Conservation (phyloP, 2,329 filamentous ascomycete genomes). For the Nakataea oryzae region DNA sequence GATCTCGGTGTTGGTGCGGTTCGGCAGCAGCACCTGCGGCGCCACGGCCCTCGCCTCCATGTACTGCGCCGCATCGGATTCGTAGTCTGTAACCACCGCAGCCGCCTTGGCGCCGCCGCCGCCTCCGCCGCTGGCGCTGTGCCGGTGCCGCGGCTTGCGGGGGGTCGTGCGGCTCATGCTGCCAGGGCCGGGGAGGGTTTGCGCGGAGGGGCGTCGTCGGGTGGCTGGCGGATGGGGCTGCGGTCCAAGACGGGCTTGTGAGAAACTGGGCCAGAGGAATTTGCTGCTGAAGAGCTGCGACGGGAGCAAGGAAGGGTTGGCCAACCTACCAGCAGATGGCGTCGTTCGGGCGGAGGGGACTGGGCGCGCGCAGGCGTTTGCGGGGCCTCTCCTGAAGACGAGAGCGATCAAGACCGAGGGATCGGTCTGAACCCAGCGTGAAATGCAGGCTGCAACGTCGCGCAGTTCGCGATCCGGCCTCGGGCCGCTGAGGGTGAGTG, state of each 20-base stretch:
- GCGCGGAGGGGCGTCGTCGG: not conserved
- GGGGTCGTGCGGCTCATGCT: constrained; percentile 34
- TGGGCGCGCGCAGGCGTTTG: too few species aligned
- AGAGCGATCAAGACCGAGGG: too few species aligned
- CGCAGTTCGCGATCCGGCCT: not conserved
- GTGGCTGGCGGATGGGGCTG: not conserved
- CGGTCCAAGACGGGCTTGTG: too few species aligned
- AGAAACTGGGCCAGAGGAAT: too few species aligned
- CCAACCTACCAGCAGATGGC: too few species aligned
- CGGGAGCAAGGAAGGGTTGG: too few species aligned
- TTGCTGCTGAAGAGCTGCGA: too few species aligned
- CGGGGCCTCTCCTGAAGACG: too few species aligned
- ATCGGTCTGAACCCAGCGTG: too few species aligned
- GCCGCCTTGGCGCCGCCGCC: constrained; percentile 25
- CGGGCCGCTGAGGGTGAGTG: too few species aligned
- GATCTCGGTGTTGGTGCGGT: constrained; percentile 70
- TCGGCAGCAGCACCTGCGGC: constrained; percentile 40
- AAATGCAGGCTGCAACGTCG: not conserved
- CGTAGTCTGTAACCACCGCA: constrained; percentile 43
- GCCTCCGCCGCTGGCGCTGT: constrained; percentile 13
- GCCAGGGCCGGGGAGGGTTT: not conserved
- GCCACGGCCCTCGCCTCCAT: constrained; percentile 26
- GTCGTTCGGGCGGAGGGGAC: too few species aligned
- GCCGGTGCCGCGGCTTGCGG: constrained; percentile 17
- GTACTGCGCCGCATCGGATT: constrained; percentile 51